These are phyloP conservation scores for Mycena polygramma DNA, from an alignment of 768 basidiomycete species.

Conservation along the genomic window DNA sequence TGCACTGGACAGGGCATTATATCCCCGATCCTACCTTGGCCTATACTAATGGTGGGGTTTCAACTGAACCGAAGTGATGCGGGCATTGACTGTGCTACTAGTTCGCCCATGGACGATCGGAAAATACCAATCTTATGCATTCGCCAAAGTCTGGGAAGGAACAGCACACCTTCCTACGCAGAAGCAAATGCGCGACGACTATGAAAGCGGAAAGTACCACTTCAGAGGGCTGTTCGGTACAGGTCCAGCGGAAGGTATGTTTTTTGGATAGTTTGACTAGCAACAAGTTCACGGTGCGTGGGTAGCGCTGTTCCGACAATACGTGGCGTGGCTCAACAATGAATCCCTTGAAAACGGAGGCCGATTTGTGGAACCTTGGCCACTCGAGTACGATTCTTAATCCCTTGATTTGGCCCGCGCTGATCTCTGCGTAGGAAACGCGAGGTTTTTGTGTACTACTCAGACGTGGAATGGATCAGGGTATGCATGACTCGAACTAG, in stretches of 20 bases:
- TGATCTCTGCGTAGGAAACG: conserved; percentile 31
- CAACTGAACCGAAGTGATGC: too few relatives aligned
- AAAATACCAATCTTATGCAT: conserved; percentile 41
- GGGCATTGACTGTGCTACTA: background rate
- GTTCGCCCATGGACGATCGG: conserved; percentile 43
- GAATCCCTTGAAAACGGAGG: conserved; percentile 43
- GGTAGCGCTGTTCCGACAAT: conserved; percentile 40
- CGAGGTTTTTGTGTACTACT: conserved; percentile 41
- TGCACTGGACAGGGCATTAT: conserved; percentile 47
- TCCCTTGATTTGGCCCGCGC: background rate
- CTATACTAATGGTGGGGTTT: conserved; percentile 38
- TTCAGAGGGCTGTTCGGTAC: conserved; percentile 39
- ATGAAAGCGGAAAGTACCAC: conserved; percentile 35
- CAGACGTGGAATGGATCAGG: conserved; percentile 37
- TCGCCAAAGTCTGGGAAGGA: conserved; percentile 45
- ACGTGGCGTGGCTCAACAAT: conserved; percentile 45
- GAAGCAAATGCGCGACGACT: conserved; percentile 37
- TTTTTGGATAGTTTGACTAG: background rate
- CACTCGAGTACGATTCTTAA: conserved; percentile 36
- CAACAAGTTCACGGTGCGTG: background rate
- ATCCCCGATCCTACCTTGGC: conserved; percentile 52
- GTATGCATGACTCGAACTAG: background rate
- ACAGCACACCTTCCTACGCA: conserved; percentile 42
- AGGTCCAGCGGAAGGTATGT: conserved; percentile 37
- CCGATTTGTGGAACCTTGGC: conserved; percentile 43